Evolutionary conservation across 129 eudicot genomes (phyloP).

Genomic region (Helianthus tuberosus): DNA sequence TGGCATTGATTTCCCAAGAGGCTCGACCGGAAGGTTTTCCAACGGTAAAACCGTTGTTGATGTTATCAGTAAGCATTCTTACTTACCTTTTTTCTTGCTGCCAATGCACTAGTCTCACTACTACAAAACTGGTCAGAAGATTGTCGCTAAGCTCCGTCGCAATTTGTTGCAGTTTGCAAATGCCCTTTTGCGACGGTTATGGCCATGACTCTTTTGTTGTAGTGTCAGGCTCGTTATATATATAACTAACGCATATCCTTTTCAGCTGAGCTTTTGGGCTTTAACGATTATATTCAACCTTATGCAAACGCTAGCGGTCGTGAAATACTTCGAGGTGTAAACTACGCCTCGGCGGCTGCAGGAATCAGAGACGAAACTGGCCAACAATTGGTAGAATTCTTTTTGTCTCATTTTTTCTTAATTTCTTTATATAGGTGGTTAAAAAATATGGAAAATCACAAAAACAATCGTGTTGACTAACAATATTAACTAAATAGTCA

Average conservation of each 20-base stretch:
- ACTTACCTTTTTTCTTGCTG: neutral
- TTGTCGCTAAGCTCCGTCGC: no score
- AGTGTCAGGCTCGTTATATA: no score
- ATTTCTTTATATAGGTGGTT: no score
- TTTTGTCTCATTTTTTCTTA: no score
- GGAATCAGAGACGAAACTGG: slow-evolving; percentile 36
- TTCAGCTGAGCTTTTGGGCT: slow-evolving; percentile 42
- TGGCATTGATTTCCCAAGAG: slow-evolving; percentile 62
- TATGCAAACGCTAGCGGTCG: slow-evolving; percentile 27
- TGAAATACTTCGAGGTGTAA: slow-evolving; percentile 33
- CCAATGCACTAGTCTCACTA: neutral
- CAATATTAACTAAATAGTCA: no score
- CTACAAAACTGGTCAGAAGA: no score
- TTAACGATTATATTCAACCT: slow-evolving; percentile 34
- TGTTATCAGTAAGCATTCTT: slow-evolving; percentile 41
- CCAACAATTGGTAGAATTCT: neutral
- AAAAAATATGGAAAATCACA: no score
- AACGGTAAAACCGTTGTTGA: slow-evolving; percentile 65
- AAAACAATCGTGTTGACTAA: no score
- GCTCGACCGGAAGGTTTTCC: slow-evolving; percentile 63
- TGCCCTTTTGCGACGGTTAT: no score
- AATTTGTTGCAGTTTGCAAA: no score
- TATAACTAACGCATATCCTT: neutral
- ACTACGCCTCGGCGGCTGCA: slow-evolving; percentile 44
- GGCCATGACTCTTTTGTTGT: no score